These are phyloP conservation scores for Diaporthe destruens DNA, from an alignment of 2,329 filamentous ascomycete genomes.

Conservation along the genomic window DNA sequence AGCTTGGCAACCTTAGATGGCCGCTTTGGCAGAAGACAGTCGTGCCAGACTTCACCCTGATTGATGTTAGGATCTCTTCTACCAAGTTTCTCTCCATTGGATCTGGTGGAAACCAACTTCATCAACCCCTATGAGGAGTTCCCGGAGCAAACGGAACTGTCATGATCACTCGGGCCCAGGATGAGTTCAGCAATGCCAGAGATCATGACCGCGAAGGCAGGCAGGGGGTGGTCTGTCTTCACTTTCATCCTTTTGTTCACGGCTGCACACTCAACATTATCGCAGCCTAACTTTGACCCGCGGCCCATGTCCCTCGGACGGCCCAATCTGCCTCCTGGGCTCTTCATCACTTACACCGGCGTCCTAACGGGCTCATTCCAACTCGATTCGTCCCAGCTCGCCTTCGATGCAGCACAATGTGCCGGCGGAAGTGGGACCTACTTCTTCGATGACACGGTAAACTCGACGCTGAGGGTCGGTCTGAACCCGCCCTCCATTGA, in stretches of 20 bases:
- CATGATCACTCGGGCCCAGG: background rate
- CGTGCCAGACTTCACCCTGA: background rate
- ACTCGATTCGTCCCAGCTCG: background rate
- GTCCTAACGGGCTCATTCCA: slow-evolving; percentile 5
- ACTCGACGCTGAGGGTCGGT: slow-evolving; percentile 21
- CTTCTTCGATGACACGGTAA: slow-evolving; percentile 5
- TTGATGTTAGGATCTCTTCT: background rate
- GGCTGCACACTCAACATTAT: background rate
- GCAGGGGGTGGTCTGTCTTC: background rate
- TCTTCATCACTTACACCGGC: slow-evolving; percentile 24
- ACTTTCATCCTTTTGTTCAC: background rate
- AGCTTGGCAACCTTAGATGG: slow-evolving; percentile 21
- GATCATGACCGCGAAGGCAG: background rate
- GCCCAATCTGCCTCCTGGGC: slow-evolving; percentile 20
- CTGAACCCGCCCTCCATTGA: slow-evolving; percentile 17
- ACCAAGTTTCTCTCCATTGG: background rate
- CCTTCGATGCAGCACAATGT: slow-evolving; percentile 21
- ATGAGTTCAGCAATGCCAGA: background rate
- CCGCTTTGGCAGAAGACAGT: background rate
- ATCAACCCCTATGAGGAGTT: too few relatives aligned
- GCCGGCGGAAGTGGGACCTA: slow-evolving; percentile 3
- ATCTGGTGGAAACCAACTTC: too few relatives aligned
- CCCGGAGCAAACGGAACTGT: background rate
- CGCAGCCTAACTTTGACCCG: background rate
- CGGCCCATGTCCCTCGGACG: slow-evolving; percentile 1